Evolutionary conservation across 805 yeast genomes (phyloP), one percentile per base, ranked within the genome.

Genomic region (Teunomyces gatunensis): DNA sequence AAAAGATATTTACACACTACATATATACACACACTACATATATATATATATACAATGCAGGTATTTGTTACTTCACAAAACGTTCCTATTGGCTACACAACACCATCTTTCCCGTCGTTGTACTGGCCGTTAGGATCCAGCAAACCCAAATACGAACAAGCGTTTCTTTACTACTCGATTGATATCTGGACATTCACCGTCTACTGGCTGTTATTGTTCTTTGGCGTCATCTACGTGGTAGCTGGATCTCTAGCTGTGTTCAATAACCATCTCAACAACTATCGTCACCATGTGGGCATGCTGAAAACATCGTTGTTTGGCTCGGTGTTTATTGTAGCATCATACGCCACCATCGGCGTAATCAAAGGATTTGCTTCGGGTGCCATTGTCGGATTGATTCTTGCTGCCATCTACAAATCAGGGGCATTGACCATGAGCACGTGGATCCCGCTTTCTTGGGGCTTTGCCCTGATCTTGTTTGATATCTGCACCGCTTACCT

Each of bases 361-460:
- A 55, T 78, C 0, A 88, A 82, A 56, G 97, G 87, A 0, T 71
- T 87, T 37, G 67, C 82, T 2, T 70, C 84, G 1, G 98, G 97
- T 0, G 81, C 91, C 1, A 73, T 89, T 5, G 75, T 87, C 35
- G 97, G 97, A 0, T 71, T 90, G 10, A 61, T 94, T 53, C 60
- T 87, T 13, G 84, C 84, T 30, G 87, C 89, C 1, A 78, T 90
- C 6, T 91, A 91, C 67, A 73, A 77, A 46, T 83, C 96, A 0
- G 96, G 96, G 0, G 75, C 85, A 20, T 81, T 92, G 57, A 79
- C 86, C 18, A 88, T 94, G 95, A 85, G 95, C 10, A 88, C 97
- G 0, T 92, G 99, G 99, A 81, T 92, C 6, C 98, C 99, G 0
- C 77, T 92, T 54, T 78, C 86, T 47, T 88, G 91, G 81, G 95